Evolutionary conservation across 805 yeast species (phyloP).

Genomic region (Saturnispora galanensis): DNA sequence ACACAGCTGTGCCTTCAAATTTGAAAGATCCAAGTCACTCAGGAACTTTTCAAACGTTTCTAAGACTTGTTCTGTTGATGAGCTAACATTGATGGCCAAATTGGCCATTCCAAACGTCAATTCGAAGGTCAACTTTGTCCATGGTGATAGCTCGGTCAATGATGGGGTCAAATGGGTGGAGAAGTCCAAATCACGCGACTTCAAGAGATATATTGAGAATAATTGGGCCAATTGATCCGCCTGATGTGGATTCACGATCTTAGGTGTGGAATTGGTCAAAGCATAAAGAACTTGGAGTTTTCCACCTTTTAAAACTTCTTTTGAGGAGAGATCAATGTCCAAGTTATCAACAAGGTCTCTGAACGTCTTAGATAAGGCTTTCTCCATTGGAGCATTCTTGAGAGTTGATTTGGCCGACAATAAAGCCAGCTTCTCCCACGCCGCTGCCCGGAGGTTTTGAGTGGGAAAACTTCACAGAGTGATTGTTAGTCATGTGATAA

Average conservation of each 20-base stretch:
- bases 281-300: conserved; percentile 44
- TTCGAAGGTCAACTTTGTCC: conserved; percentile 31
- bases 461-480: conserved; percentile 25
- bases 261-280: conserved; percentile 36
- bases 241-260: conserved; percentile 28
- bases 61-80: conserved; percentile 10
- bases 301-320: background rate
- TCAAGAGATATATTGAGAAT: conserved; percentile 36
- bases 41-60: conserved; percentile 6
- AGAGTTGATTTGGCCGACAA: conserved; percentile 22
- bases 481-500: background rate
- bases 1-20: conserved; percentile 16
- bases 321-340: background rate
- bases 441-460: conserved; percentile 28
- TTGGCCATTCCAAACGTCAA: conserved; percentile 26
- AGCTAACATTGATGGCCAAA: conserved; percentile 18
- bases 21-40: background rate
- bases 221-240: conserved; percentile 36
- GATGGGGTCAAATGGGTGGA: conserved; percentile 21
- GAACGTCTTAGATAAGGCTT: conserved; percentile 18
- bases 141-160: conserved; percentile 27
- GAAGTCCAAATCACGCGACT: conserved; percentile 35
- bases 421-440: conserved; percentile 29
- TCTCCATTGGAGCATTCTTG: conserved; percentile 13
- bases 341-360: conserved; percentile 7